Evolutionary conservation across 176 grass and related monocot genomes (phyloP).

Genomic region (Zoysia pacifica): DNA sequence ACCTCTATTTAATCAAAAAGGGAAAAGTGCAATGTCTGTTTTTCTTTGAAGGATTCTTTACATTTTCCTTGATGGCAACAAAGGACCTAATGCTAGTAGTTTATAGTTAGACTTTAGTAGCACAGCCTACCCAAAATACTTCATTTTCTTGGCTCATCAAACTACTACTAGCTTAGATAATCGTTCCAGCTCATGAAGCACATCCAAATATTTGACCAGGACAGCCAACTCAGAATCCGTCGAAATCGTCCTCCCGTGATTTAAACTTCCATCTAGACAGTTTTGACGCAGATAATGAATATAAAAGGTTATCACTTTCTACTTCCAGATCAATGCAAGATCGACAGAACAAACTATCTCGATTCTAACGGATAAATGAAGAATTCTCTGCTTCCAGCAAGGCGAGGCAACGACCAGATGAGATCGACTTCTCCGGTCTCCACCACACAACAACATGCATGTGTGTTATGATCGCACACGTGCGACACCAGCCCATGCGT

Average conservation of each 20-base stretch:
- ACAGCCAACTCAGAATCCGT: slow-evolving; percentile 11
- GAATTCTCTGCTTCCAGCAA: slow-evolving; percentile 15
- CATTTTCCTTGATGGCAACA: slow-evolving; percentile 20
- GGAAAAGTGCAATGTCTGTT: slow-evolving; percentile 18
- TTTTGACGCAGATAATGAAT: neutral
- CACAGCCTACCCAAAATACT: neutral
- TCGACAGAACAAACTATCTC: neutral
- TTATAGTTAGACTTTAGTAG: slow-evolving; percentile 17
- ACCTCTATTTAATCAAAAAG: slow-evolving; percentile 12
- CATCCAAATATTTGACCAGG: slow-evolving; percentile 30
- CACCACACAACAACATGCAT: too few species aligned
- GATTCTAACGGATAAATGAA: slow-evolving; percentile 4
- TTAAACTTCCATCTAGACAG: neutral
- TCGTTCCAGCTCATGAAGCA: slow-evolving; percentile 30
- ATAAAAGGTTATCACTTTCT: slow-evolving; percentile 6
- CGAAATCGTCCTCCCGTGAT: neutral
- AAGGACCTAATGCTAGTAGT: slow-evolving; percentile 12
- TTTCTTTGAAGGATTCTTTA: slow-evolving; percentile 14
- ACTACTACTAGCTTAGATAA: neutral
- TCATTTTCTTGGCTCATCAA: slow-evolving; percentile 6
- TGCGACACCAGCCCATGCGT: neutral
- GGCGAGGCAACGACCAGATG: slow-evolving; percentile 15
- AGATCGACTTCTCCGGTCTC: neutral
- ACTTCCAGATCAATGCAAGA: neutral
- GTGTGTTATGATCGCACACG: neutral